Evolutionary conservation across 2,329 filamentous ascomycete genomes (phyloP).

Genomic region (Diaporthe eres): DNA sequence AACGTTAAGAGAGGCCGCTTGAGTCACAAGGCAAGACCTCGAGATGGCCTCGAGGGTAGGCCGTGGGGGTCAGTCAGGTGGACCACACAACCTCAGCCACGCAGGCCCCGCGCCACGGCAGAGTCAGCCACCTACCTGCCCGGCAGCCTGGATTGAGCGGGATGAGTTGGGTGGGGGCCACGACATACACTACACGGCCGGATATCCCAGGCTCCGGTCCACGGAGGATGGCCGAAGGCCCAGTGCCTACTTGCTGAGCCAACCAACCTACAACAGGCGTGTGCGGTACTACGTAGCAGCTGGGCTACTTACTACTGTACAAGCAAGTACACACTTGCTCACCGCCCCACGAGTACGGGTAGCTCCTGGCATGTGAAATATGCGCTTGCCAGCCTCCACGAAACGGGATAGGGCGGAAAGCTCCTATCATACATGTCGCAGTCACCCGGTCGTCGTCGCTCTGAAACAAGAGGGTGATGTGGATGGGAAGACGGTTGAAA

Average conservation of each 20-base stretch:
- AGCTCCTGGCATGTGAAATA: constrained; percentile 21
- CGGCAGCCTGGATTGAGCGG: background rate
- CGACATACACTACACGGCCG: background rate
- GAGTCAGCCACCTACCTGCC: constrained; percentile 1
- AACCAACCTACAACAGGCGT: background rate
- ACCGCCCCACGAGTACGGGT: background rate
- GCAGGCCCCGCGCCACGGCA: constrained; percentile 1
- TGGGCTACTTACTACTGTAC: background rate
- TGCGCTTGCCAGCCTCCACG: background rate
- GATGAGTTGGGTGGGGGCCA: constrained; percentile 1
- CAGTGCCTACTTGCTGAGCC: background rate
- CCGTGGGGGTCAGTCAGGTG: constrained; percentile 38
- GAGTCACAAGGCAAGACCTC: constrained; percentile 33
- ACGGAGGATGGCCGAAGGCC: constrained; percentile 12
- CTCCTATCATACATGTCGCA: constrained; percentile 22
- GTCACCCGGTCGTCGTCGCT: background rate
- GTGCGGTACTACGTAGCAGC: constrained; percentile 7
- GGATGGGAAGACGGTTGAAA: constrained; percentile 21
- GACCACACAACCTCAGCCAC: constrained; percentile 29
- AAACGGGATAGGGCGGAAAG: background rate
- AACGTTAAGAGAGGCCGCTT: background rate
- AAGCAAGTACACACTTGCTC: background rate
- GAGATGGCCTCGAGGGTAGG: constrained; percentile 16
- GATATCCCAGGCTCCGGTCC: constrained; percentile 11
- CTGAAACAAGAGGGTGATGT: constrained; percentile 25